These are phyloP conservation scores for Pseudonitzschia pungens DNA, from an alignment of 108 stramenopile species.

Conservation along the genomic window DNA sequence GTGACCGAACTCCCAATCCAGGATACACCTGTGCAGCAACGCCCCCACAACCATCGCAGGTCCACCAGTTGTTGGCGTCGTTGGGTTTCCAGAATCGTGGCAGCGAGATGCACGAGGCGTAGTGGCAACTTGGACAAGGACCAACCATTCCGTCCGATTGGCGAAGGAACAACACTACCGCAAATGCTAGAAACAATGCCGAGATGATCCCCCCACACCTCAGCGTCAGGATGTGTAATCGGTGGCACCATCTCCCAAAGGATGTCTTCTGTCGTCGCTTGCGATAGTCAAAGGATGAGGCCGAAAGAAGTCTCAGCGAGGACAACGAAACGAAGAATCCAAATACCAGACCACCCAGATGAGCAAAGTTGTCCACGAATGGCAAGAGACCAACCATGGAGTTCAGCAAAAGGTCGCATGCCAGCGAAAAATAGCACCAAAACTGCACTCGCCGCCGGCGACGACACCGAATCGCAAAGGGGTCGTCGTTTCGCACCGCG, in stretches of 20 bases:
- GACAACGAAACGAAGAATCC: conserved; percentile 73
- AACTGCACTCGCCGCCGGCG: not conserved
- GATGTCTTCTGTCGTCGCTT: conserved; percentile 10
- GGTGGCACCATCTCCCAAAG: conserved; percentile 20
- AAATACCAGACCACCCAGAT: conserved; percentile 74
- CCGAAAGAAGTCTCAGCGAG: conserved; percentile 56
- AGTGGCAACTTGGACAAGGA: conserved; percentile 63
- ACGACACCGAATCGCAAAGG: not conserved
- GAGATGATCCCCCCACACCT: conserved; percentile 58
- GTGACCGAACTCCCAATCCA: not conserved
- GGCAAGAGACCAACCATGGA: conserved; percentile 72
- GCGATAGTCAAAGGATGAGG: conserved; percentile 61
- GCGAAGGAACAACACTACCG: conserved; percentile 52
- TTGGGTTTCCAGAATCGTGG: conserved; percentile 54
- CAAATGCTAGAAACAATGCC: conserved; percentile 49
- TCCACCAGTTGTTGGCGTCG: conserved; percentile 72
- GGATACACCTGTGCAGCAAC: conserved; percentile 1
- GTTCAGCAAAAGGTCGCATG: conserved; percentile 74
- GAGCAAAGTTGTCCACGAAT: conserved; percentile 84
- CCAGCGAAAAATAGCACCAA: conserved; percentile 50
- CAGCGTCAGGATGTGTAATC: conserved; percentile 37
- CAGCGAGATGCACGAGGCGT: conserved; percentile 71
- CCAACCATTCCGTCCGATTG: conserved; percentile 52
- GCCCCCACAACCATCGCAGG: conserved; percentile 61
- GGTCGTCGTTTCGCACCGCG: not conserved